Conservation (phyloP, 106 monocot species). For the Allium fistulosum region DNA sequence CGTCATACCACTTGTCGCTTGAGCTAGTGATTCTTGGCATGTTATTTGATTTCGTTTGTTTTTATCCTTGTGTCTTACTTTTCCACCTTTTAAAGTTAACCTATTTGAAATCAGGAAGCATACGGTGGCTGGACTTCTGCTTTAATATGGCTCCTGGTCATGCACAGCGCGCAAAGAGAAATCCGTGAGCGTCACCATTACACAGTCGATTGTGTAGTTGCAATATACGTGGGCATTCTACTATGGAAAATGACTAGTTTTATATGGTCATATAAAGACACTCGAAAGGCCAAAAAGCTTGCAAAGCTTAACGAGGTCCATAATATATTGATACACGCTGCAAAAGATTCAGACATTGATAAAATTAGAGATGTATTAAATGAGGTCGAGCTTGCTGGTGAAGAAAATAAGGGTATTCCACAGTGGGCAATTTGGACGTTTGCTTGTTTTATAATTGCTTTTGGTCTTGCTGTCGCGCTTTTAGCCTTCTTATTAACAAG, state of each 20-base stretch:
- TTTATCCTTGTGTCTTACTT: too few species aligned
- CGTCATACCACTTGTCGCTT: too few species aligned
- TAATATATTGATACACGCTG: conserved; percentile 48
- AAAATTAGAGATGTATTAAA: conserved; percentile 54
- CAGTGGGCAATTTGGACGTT: conserved; percentile 51
- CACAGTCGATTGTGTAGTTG: conserved; percentile 73
- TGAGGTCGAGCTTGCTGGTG: conserved; percentile 70
- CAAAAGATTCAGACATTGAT: conserved; percentile 81
- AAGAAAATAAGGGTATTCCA: conserved; percentile 35
- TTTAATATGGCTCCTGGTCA: conserved; percentile 78
- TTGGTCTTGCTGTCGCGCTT: conserved; percentile 42
- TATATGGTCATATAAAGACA: conserved; percentile 72
- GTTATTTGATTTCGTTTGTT: too few species aligned
- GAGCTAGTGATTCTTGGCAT: too few species aligned
- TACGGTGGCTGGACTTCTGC: conserved; percentile 93
- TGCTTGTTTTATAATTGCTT: conserved; percentile 31
- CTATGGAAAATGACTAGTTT: conserved; percentile 83
- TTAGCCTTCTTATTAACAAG: conserved; percentile 65
- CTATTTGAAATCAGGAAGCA: conserved; percentile 53
- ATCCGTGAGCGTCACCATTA: conserved; percentile 90
- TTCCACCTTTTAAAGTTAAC: too few species aligned
- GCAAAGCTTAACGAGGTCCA: conserved; percentile 69
- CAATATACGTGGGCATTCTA: conserved; percentile 92
- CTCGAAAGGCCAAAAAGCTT: conserved; percentile 24
- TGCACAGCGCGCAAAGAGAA: conserved; percentile 95